phyloP scores from a whole-genome alignment of 108 stramenopile genomes.

The Poteriospumella lacustris region DNA sequence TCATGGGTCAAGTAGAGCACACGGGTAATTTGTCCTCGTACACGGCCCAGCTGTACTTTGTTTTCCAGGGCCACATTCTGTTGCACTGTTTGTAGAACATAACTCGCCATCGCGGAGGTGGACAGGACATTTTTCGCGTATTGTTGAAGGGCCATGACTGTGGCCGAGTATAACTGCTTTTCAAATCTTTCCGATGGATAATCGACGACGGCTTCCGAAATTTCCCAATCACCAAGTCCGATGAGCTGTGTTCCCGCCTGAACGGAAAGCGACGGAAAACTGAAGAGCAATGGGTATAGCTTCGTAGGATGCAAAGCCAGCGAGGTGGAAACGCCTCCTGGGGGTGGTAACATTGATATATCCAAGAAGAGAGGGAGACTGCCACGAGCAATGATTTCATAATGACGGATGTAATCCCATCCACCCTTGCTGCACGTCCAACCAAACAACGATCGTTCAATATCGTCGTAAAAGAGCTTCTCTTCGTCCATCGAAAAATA shows the following conservation, averaged over 20 bases:
- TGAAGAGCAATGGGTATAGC: not conserved
- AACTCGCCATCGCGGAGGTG: not conserved
- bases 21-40: too few species aligned
- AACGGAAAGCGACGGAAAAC: not conserved
- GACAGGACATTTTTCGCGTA: not conserved
- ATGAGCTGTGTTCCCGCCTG: too few species aligned
- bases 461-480: not conserved
- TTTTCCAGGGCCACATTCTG: not conserved
- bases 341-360: not conserved
- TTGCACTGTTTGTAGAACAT: not conserved
- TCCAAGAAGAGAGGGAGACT: not conserved
- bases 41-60: not conserved
- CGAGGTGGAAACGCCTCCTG: too few species aligned
- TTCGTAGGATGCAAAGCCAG: conserved; percentile 1
- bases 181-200: not conserved
- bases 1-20: not conserved
- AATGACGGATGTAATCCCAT: conserved; percentile 26
- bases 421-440: not conserved
- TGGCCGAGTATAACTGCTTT: not conserved
- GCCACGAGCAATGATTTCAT: conserved; percentile 16
- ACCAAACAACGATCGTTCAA: not conserved
- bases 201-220: not conserved
- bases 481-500: not conserved
- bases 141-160: not conserved
- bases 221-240: too few species aligned